phyloP scores from a whole-genome alignment of 2,329 filamentous ascomycete species.

The Furcasterigmium furcatum region DNA sequence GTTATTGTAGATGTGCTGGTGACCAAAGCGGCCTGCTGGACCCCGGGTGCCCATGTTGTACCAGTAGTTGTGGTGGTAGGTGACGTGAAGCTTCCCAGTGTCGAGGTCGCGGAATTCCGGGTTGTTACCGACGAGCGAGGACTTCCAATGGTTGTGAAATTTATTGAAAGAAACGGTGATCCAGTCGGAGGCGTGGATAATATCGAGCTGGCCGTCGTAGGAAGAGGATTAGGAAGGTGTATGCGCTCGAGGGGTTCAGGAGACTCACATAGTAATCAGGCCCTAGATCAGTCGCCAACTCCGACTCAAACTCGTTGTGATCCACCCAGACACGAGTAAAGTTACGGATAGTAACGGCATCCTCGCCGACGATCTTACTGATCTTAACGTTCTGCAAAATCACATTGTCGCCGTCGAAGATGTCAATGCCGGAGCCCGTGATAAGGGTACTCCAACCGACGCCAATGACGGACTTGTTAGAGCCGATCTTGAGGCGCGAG shows the following conservation, averaged over 20 bases:
- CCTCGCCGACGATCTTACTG: constrained; percentile 31
- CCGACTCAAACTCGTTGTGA: constrained; percentile 42
- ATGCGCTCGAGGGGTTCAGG: too few species aligned
- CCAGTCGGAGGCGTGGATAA: constrained; percentile 39
- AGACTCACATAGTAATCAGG: constrained; percentile 30
- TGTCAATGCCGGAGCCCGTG: constrained; percentile 28
- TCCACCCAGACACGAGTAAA: constrained; percentile 43
- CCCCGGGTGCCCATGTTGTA: constrained; percentile 40
- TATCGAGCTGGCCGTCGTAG: constrained; percentile 42
- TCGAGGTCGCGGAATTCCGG: constrained; percentile 34
- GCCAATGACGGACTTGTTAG: constrained; percentile 40
- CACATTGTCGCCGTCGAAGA: constrained; percentile 31
- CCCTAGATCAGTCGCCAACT: constrained; percentile 25
- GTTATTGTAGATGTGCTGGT: constrained; percentile 47
- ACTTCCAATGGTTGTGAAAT: constrained; percentile 46
- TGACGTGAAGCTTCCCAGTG: constrained; percentile 40
- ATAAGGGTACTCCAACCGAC: constrained; percentile 28
- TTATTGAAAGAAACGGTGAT: constrained; percentile 45
- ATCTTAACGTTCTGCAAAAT: constrained; percentile 36
- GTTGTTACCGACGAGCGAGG: constrained; percentile 39
- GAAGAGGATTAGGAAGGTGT: too few species aligned
- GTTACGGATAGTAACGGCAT: constrained; percentile 40
- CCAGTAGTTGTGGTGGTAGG: constrained; percentile 49
- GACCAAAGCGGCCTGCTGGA: constrained; percentile 44
- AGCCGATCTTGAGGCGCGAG: constrained; percentile 36